Conservation (phyloP, 2,329 filamentous ascomycete species). For the Fusarium veterinarium region DNA sequence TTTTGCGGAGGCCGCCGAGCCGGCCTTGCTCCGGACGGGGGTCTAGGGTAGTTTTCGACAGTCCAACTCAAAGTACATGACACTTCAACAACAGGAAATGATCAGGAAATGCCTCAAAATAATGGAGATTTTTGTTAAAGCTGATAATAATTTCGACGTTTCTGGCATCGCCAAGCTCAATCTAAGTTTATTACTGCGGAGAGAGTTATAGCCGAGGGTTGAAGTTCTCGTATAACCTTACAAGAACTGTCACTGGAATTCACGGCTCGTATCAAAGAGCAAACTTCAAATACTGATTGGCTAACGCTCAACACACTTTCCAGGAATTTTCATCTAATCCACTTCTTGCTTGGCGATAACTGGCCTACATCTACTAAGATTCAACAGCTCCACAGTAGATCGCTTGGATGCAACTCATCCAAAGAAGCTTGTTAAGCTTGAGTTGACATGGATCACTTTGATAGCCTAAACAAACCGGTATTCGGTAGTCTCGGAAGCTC, state of each 20-base stretch:
- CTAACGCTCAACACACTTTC: neutral
- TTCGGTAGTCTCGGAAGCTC: neutral
- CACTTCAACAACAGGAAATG: neutral
- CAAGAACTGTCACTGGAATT: neutral
- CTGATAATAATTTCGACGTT: neutral
- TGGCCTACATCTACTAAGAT: neutral
- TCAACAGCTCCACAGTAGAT: neutral
- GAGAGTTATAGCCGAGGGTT: neutral
- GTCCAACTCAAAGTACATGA: neutral
- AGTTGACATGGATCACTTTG: neutral
- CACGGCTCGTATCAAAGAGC: neutral
- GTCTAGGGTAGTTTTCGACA: constrained; percentile 1
- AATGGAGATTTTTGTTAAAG: neutral
- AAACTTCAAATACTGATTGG: neutral
- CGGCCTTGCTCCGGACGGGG: neutral
- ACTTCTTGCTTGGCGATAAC: neutral
- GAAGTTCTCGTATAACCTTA: neutral
- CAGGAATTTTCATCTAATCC: too few relatives aligned
- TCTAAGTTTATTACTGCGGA: neutral
- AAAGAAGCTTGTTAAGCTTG: neutral
- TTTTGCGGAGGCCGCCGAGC: constrained; percentile 10
- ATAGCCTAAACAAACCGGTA: neutral
- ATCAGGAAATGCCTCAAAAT: neutral
- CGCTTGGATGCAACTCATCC: neutral
- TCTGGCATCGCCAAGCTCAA: neutral